Evolutionary conservation across 805 yeast genomes (phyloP).

Genomic region (Lachancea dasiensis): DNA sequence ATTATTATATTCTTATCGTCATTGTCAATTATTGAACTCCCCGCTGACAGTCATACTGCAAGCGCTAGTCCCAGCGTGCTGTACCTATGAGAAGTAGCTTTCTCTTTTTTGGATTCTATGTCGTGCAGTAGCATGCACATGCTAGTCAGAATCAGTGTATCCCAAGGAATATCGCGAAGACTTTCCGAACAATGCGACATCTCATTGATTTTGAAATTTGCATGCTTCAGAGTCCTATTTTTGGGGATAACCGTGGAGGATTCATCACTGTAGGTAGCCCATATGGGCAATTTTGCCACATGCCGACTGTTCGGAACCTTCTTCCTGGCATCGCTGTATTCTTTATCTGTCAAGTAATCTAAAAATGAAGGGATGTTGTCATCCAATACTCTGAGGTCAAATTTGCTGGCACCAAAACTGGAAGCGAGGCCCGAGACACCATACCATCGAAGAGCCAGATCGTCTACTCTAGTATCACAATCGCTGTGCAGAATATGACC

Average conservation of each 20-base stretch:
- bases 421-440: constrained; percentile 36
- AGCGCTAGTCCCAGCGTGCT: neutral
- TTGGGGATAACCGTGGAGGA: constrained; percentile 23
- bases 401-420: constrained; percentile 31
- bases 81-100: constrained; percentile 7
- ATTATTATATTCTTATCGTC: too few relatives aligned
- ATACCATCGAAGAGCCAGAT: constrained; percentile 35
- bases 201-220: constrained; percentile 24
- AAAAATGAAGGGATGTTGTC: constrained; percentile 31
- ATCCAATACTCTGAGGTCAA: constrained; percentile 32
- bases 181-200: constrained; percentile 4
- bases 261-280: constrained; percentile 29
- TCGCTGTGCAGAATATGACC: constrained; percentile 28
- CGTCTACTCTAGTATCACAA: constrained; percentile 30
- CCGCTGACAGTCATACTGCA: neutral
- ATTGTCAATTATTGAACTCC: too few relatives aligned
- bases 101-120: constrained; percentile 30
- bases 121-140: constrained; percentile 32
- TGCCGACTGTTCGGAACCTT: constrained; percentile 14
- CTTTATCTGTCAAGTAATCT: constrained; percentile 18
- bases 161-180: constrained; percentile 20
- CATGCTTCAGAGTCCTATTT: constrained; percentile 23
- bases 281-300: constrained; percentile 22
- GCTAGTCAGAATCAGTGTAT: constrained; percentile 27
- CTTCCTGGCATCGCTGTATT: constrained; percentile 12